Evolutionary conservation across 306 rosid genomes (phyloP), one percentile per base, ranked within the genome.

Genomic region (Hylodesmum podocarpum): DNA sequence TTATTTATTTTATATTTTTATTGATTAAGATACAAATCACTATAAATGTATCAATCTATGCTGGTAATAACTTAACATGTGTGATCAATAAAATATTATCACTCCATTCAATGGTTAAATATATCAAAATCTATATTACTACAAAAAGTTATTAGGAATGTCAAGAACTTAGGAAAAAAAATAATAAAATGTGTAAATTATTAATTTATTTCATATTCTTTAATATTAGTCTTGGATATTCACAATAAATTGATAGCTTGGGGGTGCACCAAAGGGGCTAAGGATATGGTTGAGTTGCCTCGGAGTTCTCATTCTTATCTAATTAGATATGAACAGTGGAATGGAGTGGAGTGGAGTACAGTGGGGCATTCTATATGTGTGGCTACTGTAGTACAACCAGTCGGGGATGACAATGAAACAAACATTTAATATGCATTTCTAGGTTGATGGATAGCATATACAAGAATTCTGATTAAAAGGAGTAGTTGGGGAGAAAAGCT

Each of bases 301-400:
- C 22, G 13, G 51, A 40, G 36, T 40, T 64, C 36, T 61, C 57
- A 13, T 58, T 61, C 53, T 43, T 70, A 51, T 37, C 51, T 53
- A 33, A 10, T 31, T 39, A 51, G 59, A 25, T 54, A 47, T 41
- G 27, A 34, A 53, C 68, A 75, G 37, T n/a, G n/a, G n/a, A n/a
- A n/a, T n/a, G n/a, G n/a, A n/a, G n/a, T n/a, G n/a, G n/a, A n/a
- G n/a, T n/a, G n/a, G n/a, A n/a, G n/a, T 5, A 18, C 15, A 41
- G 70, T 72, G 80, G 82, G 80, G 43, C 79, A 72, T 21, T 27
- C 31, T 65, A 65, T 82, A 65, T 82, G 86, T 82, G 86, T 82
- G 82, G 79, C 50, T 72, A 55, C 31, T 71, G 62, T 36, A 27
- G 24, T 72, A 22, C 66, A 62, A 27, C 49, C 36, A 72, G 19